These are phyloP conservation scores for Musa schizocarpa DNA, from an alignment of 176 grass and related monocot genomes.

Conservation along the genomic window DNA sequence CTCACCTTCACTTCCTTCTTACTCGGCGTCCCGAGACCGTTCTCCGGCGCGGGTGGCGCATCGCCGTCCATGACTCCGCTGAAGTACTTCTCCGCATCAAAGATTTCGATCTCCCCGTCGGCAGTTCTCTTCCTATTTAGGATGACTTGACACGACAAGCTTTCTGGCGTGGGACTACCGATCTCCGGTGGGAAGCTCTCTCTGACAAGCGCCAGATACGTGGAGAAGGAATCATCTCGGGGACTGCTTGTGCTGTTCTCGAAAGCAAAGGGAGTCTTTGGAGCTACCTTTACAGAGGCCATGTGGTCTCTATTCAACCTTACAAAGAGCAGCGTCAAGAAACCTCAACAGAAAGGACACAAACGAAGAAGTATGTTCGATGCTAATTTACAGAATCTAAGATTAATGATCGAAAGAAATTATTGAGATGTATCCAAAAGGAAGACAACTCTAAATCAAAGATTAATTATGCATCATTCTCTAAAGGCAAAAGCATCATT, in stretches of 20 bases:
- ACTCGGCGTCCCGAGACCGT: background rate
- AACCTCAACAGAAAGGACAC: no score
- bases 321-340: background rate
- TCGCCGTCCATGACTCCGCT: background rate
- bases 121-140: background rate
- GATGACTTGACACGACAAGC: conserved; percentile 6
- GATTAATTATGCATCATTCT: no score
- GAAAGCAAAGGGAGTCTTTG: background rate
- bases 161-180: background rate
- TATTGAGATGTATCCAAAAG: background rate
- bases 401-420: background rate
- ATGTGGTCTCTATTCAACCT: background rate
- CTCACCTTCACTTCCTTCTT: background rate
- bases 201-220: background rate
- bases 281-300: background rate
- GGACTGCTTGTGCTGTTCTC: background rate
- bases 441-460: background rate
- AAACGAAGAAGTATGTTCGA: no score
- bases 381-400: background rate
- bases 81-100: conserved; percentile 19
- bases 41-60: background rate
- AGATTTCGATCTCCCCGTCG: conserved; percentile 17
- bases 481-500: no score
- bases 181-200: conserved; percentile 8
- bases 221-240: conserved; percentile 12